Evolutionary conservation across 2,329 filamentous ascomycete genomes (phyloP), one percentile per base, ranked within the genome.

Genomic region (Trichoderma simmonsii): DNA sequence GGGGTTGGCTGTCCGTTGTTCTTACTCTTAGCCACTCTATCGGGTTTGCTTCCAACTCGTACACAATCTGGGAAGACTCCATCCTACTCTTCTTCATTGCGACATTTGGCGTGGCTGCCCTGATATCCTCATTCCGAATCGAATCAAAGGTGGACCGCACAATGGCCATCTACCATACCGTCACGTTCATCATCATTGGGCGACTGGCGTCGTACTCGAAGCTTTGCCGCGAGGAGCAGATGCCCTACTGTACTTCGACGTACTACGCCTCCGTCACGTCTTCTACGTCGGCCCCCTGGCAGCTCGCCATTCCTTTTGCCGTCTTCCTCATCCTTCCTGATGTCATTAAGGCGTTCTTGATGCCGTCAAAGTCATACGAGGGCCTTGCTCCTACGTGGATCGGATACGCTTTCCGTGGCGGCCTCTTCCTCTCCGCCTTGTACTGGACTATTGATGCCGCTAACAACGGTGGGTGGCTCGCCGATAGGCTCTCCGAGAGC

Each of bases 41-140:
- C 66, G 95, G 96, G 8, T 99, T 98, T 80, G 95, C 95, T 0
- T 96, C 96, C 4, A 99, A 99, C 82, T 99, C 96, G 0, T 99
- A 95, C 82, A 98, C 95, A 0, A 97, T 99, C 75, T 99, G 96
- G 95, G 96, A 99, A 83, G 96, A 99, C 78, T 93, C 94, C 15
- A 98, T 98, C 71, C 87, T 97, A 5, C 86, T 97, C 3, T 97
- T 97, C 83, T 95, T 98, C 83, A 88, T 98, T 72, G 90, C 90
- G 2, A 96, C 95, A 0, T 98, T 98, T 79, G 95, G 94, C 34
- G 81, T 94, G 7, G 86, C 91, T n/a, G 89, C 92, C 43, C 88
- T 92, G 14, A 82, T 93, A 14, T 90, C 92, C 2, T 95, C 95
- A 0, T 87, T 97, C 77, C 89, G 93, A 18, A 90, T 94, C 74